A percentile compares a stretch with the other conserved stretches of the same genome.
These are phyloP conservation scores for Rasamsonia emersonii DNA, from an alignment of 2,329 filamentous ascomycete species.

Conservation along the genomic window DNA sequence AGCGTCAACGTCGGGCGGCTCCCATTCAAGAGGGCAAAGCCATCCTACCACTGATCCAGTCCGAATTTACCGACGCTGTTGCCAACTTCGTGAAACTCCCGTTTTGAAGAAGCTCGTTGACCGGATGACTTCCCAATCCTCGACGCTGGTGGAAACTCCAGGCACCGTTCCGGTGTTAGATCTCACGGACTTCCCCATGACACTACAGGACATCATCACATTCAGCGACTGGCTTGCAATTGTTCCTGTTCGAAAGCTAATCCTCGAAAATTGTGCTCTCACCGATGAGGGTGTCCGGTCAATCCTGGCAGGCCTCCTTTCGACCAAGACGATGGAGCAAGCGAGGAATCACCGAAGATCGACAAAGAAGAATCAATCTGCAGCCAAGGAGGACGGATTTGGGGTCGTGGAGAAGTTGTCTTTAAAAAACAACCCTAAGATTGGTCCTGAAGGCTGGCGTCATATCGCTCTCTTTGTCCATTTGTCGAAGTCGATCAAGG, in stretches of 20 bases:
- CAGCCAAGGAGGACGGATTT: constrained; percentile 28
- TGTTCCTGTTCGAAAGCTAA: constrained; percentile 77
- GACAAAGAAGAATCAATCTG: constrained; percentile 28
- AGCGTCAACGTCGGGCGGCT: constrained; percentile 19
- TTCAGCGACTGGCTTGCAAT: constrained; percentile 90
- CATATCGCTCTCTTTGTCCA: constrained; percentile 84
- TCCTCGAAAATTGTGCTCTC: constrained; percentile 79
- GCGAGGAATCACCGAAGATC: constrained; percentile 42
- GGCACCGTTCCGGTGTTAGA: constrained; percentile 79
- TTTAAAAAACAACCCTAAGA: constrained; percentile 79
- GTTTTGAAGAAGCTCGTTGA: constrained; percentile 88
- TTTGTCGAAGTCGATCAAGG: constrained; percentile 78
- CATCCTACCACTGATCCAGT: constrained; percentile 82
- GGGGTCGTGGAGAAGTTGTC: constrained; percentile 81
- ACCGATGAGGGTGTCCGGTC: constrained; percentile 81
- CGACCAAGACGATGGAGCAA: constrained; percentile 60
- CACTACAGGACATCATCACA: constrained; percentile 73
- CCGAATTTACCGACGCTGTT: constrained; percentile 88
- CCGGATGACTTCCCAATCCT: constrained; percentile 67
- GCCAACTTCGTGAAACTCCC: constrained; percentile 84
- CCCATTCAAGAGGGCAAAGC: constrained; percentile 48
- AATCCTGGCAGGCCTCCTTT: constrained; percentile 74
- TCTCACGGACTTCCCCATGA: constrained; percentile 74
- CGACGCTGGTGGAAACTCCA: constrained; percentile 52
- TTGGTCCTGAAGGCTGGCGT: constrained; percentile 82